A percentile compares a stretch with the other conserved stretches of the same genome.
These are phyloP conservation scores for Ogataea minuta DNA, from an alignment of 805 yeast species.

Conservation along the genomic window DNA sequence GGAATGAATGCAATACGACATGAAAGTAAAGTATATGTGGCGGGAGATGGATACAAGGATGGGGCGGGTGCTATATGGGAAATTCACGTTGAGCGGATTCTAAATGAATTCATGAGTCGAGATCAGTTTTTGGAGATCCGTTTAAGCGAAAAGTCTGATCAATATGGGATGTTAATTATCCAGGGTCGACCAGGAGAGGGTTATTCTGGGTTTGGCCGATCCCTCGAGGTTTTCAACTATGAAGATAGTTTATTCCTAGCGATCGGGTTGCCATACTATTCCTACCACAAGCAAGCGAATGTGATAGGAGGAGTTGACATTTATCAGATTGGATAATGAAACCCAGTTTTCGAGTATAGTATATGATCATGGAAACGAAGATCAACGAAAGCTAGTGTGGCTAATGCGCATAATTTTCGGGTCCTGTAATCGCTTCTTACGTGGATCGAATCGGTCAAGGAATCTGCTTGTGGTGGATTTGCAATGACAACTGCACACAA, in stretches of 20 bases:
- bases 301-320: slow-evolving; percentile 35
- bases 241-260: slow-evolving; percentile 25
- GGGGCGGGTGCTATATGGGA: slow-evolving; percentile 50
- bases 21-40: slow-evolving; percentile 30
- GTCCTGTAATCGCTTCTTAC: no score
- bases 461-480: no score
- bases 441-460: no score
- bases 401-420: no score
- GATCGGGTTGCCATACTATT: slow-evolving; percentile 36
- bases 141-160: slow-evolving; percentile 12
- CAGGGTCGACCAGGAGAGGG: slow-evolving; percentile 30
- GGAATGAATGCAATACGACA: slow-evolving; percentile 16
- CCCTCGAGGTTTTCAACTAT: slow-evolving; percentile 31
- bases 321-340: slow-evolving; percentile 13
- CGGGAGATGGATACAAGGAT: slow-evolving; percentile 33
- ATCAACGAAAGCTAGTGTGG: no score
- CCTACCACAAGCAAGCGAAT: slow-evolving; percentile 9
- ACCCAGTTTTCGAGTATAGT: slow-evolving; percentile 14
- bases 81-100: slow-evolving; percentile 25
- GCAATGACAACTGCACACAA: no score
- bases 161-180: slow-evolving; percentile 20
- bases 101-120: slow-evolving; percentile 1
- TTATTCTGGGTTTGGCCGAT: slow-evolving; percentile 44
- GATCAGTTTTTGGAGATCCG: neutral
- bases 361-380: no score